phyloP scores from a whole-genome alignment of 1,284 basidiomycete species.

The Ceratobasidium sp. region DNA sequence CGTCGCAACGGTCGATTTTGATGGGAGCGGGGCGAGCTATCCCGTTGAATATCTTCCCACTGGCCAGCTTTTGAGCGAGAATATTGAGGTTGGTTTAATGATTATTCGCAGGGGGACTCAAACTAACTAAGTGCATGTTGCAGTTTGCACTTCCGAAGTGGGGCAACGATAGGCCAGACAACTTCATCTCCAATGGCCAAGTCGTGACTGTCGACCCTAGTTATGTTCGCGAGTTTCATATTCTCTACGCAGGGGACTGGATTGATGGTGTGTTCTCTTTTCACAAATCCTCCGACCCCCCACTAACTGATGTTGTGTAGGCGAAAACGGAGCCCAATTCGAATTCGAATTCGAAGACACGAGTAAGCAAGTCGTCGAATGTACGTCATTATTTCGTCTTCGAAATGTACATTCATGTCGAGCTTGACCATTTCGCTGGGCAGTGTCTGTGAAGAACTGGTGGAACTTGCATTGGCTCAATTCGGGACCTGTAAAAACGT shows the following conservation, averaged over 20 bases:
- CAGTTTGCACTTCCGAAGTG: conserved; percentile 49
- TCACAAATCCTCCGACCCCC: neutral
- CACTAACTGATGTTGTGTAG: conserved; percentile 9
- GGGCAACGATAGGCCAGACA: conserved; percentile 47
- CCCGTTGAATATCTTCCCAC: conserved; percentile 47
- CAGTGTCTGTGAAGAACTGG: conserved; percentile 44
- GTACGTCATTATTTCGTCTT: conserved; percentile 11
- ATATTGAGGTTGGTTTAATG: conserved; percentile 43
- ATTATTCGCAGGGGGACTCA: neutral
- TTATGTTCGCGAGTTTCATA: conserved; percentile 49
- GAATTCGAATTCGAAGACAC: conserved; percentile 48
- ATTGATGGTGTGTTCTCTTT: conserved; percentile 48
- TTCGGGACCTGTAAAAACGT: conserved; percentile 47
- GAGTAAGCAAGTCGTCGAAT: conserved; percentile 42
- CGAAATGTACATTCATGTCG: neutral
- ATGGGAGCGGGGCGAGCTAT: conserved; percentile 45
- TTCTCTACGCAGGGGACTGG: conserved; percentile 52
- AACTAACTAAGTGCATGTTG: neutral
- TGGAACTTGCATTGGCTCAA: conserved; percentile 50
- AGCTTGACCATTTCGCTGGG: neutral
- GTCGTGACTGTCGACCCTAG: neutral
- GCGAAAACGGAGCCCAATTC: conserved; percentile 48
- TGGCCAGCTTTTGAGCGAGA: conserved; percentile 42
- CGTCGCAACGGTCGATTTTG: conserved; percentile 49
- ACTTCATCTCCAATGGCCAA: conserved; percentile 33